Conservation (phyloP, 805 yeast genomes). For the Sugiyamaella chiloensis region DNA sequence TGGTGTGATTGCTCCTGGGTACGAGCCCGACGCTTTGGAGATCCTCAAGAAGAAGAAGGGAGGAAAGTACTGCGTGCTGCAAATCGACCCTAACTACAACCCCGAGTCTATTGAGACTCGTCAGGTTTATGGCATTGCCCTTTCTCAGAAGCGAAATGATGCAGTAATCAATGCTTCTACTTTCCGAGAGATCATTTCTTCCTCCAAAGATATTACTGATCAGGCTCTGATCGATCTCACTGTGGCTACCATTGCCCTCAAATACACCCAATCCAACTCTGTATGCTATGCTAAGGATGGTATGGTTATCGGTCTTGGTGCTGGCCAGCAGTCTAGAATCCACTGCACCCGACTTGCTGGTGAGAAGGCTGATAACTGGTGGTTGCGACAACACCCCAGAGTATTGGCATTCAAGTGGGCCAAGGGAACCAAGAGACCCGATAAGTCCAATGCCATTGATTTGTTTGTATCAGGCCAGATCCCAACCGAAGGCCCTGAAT, state of each 20-base stretch:
- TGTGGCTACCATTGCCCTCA: slow-evolving; percentile 95
- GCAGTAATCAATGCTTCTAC: slow-evolving; percentile 89
- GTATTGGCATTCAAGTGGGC: slow-evolving; percentile 95
- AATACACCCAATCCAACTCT: slow-evolving; percentile 97
- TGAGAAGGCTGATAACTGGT: slow-evolving; percentile 99
- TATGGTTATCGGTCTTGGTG: slow-evolving; percentile 98
- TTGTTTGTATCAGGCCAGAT: slow-evolving; percentile 87
- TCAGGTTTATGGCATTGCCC: slow-evolving; percentile 92
- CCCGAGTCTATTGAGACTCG: slow-evolving; percentile 84
- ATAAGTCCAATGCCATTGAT: slow-evolving; percentile 97
- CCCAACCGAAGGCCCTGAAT: slow-evolving; percentile 89
- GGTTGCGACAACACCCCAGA: slow-evolving; percentile 98
- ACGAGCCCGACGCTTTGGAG: slow-evolving; percentile 85
- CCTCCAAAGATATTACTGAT: slow-evolving; percentile 81
- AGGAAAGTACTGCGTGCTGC: slow-evolving; percentile 94
- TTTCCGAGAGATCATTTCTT: slow-evolving; percentile 87
- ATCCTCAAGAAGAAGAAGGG: slow-evolving; percentile 88
- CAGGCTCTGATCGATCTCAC: slow-evolving; percentile 92
- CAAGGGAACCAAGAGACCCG: slow-evolving; percentile 97
- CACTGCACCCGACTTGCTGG: slow-evolving; percentile 99
- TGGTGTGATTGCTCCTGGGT: slow-evolving; percentile 99
- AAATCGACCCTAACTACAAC: slow-evolving; percentile 89
- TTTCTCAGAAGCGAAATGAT: slow-evolving; percentile 97
- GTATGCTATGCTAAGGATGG: slow-evolving; percentile 98
- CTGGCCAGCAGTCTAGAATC: slow-evolving; percentile 99